These are phyloP conservation scores for Letharia columbiana DNA, from an alignment of 495 filamentous ascomycete genomes.

Conservation along the genomic window DNA sequence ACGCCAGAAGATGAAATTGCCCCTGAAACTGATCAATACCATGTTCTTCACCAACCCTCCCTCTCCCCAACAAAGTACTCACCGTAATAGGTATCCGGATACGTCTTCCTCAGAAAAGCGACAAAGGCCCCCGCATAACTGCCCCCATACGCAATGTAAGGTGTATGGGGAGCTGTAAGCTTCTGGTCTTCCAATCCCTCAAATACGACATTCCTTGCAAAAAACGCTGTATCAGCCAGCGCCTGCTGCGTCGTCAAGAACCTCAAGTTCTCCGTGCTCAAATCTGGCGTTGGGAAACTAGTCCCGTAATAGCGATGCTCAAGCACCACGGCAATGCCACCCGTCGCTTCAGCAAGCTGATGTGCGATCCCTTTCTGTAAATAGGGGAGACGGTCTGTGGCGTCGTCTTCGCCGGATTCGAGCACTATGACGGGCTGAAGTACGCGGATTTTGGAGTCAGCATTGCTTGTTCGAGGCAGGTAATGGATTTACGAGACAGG, in stretches of 20 bases:
- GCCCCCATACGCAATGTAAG: slow-evolving; percentile 66
- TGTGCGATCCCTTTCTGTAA: slow-evolving; percentile 62
- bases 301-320: slow-evolving; percentile 69
- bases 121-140: slow-evolving; percentile 67
- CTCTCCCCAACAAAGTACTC: neutral
- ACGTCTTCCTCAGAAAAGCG: slow-evolving; percentile 59
- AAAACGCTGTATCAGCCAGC: slow-evolving; percentile 62
- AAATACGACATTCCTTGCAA: slow-evolving; percentile 58
- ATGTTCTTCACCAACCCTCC: neutral
- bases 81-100: slow-evolving; percentile 61
- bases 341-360: slow-evolving; percentile 52
- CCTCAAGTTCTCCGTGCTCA: slow-evolving; percentile 56
- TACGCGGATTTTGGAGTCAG: too few species aligned
- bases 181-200: slow-evolving; percentile 52
- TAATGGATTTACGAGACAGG: too few species aligned
- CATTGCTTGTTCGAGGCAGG: too few species aligned
- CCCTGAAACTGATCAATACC: slow-evolving; percentile 22
- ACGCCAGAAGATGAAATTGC: slow-evolving; percentile 65
- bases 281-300: slow-evolving; percentile 49
- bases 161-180: slow-evolving; percentile 46
- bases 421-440: slow-evolving; percentile 56
- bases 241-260: slow-evolving; percentile 72
- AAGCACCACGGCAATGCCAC: slow-evolving; percentile 63
- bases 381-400: slow-evolving; percentile 47
- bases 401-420: slow-evolving; percentile 55